Base-by-base conservation (phyloP, 2,329 filamentous ascomycete genomes). In the Fusarium ramigenum region DNA sequence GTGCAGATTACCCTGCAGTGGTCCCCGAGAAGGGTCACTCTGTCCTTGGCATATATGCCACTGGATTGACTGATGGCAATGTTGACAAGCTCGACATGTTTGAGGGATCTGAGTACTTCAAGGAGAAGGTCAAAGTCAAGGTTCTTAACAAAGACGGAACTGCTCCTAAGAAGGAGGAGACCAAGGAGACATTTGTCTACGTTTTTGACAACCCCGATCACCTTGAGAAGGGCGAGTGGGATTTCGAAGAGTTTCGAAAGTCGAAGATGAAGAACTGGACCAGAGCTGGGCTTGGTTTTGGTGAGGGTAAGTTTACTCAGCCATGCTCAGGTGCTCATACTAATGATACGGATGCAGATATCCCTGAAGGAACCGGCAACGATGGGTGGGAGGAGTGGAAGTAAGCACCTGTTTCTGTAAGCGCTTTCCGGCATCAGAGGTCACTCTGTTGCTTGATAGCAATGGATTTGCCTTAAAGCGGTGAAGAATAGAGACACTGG, bases 1-100 rank as follows among this genome's bases (percentile, higher is more conserved):
- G 80, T 40, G 92, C 89, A 39, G 94, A 97, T 82, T 98, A 97
- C 80, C 96, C 96, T 0, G 96, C 89, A 57, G 92, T 98, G 59
- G 84, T 93, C 3, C 84, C 88, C 9, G 85, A 89, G 65, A 54
- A 81, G 7, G 84, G 84, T 7, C 85, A 89, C 61, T 85, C 84
- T 9, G 94, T 97, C 3, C 89, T 92, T 5, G 96, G 96, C 7
- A 91, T 92, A 30, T 89, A 93, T 59, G 93, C 95, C 2, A 91
- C 90, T 0, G 95, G 95, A 1, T 84, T 98, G 47, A 97, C 93
- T 0, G 88, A 92, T 42, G 90, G 88, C 30, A 95, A 98, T 77
- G 85, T 98, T 59, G 83, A 85, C 74, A 90, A 92, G 36, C 86
- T 98, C 5, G 95, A 98, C 79, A 82, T 85, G 8, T 98, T 97